phyloP scores from a whole-genome alignment of 805 yeast genomes.

The Zygotorulaspora danielsina region DNA sequence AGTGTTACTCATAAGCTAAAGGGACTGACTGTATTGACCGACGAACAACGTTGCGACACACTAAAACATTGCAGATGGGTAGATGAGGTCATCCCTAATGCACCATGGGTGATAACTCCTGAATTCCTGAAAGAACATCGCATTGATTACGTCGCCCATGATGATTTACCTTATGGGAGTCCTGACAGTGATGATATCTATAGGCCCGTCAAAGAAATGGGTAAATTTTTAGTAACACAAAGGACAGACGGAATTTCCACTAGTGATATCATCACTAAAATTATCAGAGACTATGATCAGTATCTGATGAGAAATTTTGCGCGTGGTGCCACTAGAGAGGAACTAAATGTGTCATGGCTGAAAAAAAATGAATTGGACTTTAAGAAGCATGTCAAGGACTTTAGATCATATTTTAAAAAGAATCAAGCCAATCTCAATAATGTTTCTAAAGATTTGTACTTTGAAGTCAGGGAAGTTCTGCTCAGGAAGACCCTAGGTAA shows the following conservation, averaged over 20 bases:
- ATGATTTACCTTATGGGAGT: conserved; percentile 90
- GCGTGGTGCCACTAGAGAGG: conserved; percentile 95
- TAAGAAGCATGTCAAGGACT: conserved; percentile 83
- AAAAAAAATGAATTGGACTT: conserved; percentile 94
- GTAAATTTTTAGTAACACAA: conserved; percentile 90
- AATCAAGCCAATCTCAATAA: conserved; percentile 64
- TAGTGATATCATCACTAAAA: conserved; percentile 90
- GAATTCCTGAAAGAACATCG: conserved; percentile 73
- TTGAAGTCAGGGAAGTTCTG: conserved; percentile 75
- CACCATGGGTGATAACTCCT: conserved; percentile 92
- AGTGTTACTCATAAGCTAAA: conserved; percentile 85
- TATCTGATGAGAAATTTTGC: conserved; percentile 96
- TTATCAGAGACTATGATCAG: conserved; percentile 93
- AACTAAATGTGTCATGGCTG: conserved; percentile 93
- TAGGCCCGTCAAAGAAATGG: conserved; percentile 83
- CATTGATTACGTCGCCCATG: conserved; percentile 96
- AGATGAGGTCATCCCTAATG: conserved; percentile 89
- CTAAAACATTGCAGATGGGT: conserved; percentile 94
- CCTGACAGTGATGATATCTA: conserved; percentile 90
- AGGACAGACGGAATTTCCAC: conserved; percentile 96
- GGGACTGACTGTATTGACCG: conserved; percentile 88
- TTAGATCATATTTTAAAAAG: conserved; percentile 78
- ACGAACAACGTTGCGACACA: conserved; percentile 86
- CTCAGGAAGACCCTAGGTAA: conserved; percentile 34
- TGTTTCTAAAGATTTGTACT: conserved; percentile 76